Evolutionary conservation across 306 rosid species (phyloP), one percentile per base, ranked within the genome.

Genomic region (Cotoneaster glaucophyllus): DNA sequence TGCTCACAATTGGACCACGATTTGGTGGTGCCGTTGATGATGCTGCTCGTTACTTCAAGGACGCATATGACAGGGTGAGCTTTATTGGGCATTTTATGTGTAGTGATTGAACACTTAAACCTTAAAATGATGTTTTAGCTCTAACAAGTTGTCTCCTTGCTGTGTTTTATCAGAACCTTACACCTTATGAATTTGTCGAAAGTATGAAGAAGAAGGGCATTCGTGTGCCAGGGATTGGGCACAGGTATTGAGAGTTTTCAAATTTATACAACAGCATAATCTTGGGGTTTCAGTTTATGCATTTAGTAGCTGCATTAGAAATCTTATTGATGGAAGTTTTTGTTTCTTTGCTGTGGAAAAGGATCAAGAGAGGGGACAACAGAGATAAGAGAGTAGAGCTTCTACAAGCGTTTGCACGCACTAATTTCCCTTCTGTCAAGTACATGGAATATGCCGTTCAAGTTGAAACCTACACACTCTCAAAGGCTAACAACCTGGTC

Each of bases 11-110:
- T 74, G 99, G 99, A 81, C 99, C 99, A 32, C 99, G 97, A 74
- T 96, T 96, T 81, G 99, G 99, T 66, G 99, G 99, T 84, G 99
- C 99, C 81, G 84, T 96, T 78, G 98, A 96, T 78, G 99, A 96
- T 75, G 99, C 99, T 81, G 99, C 99, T 82, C 97, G 99, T 57
- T 96, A 93, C 82, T 96, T 93, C 86, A 96, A 93, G 93, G 98
- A 96, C 80, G 99, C 99, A 67, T 91, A 74, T 82, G 98, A 96
- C 84, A 90, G 79, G 89, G 97, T 90, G 85, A 83, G 84, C 78
- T 53, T 72, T 69, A 63, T 48, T 74, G 74, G 81, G 53, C 57
- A 67, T 79, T 77, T 70, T 2, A 4, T 62, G 15, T 22, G 34
- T 14, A 69, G 31, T 37, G 62, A 9, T n/a, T 65, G 64, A 57